Evolutionary conservation across 2,329 filamentous ascomycete genomes (phyloP), one percentile per base, ranked within the genome.

Genomic region (Epichloe bromicola): DNA sequence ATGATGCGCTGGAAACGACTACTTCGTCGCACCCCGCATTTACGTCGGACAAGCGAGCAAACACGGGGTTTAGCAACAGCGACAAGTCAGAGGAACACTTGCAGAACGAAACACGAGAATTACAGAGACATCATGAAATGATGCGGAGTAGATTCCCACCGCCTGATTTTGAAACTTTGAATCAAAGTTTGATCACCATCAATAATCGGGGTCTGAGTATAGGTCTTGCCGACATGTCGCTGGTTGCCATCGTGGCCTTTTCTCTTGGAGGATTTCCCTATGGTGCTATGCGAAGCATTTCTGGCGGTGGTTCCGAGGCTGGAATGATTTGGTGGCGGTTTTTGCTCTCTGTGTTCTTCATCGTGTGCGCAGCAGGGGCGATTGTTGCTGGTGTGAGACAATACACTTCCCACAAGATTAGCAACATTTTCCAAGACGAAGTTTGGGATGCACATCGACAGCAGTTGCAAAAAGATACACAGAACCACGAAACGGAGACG

Each of bases 381-480:
- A 58, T 74, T 1, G 63, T 75, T 8, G 51, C 72, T 2, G 73
- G 70, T 3, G 69, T 83, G 52, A 70, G 75, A 8, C 70, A 74
- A 48, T 87, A 82, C 80, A 70, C 79, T 10, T 69, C 71, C 11
- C 83, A 79, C 51, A 83, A 76, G 58, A 74, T 84, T 12, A 70
- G 75, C 51, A 72, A 74, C 41, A 70, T 85, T 0, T 86, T 85
- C 66, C 77, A 86, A 41, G 80, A 84, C 48, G 80, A 86, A 60
- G 70, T 83, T 1, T 88, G 84, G 84, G 77, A 84, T 53, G 78
- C 82, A 3, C 76, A 80, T 41, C 67, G 74, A 36, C 69, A 74
- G 49, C 76, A 79, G 48, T 67, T 75, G 54, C 67, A 73, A 38
- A 58, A 62, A 0, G 60, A 72, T 5, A 62, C 67, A 2, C 61